phyloP scores from a whole-genome alignment of 140 eudicot species.

The Stevia rebaudiana region DNA sequence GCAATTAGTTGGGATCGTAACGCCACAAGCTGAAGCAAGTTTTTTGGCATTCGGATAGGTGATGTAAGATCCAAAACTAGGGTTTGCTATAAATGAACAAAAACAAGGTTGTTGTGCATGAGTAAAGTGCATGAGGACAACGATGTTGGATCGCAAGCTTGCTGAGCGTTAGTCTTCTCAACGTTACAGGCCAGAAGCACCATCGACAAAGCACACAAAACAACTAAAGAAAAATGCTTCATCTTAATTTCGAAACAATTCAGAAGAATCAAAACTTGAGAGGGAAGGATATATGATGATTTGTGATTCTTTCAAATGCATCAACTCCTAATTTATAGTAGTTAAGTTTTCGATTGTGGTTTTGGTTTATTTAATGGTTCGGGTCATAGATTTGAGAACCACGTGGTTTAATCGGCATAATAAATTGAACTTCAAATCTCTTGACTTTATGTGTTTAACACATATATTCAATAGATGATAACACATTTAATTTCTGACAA shows the following conservation, averaged over 20 bases:
- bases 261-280: background rate
- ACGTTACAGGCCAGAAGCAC: background rate
- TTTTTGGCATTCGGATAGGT: background rate
- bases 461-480: too few relatives aligned
- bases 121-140: background rate
- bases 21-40: background rate
- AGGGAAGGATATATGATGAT: background rate
- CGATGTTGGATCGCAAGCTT: background rate
- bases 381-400: background rate
- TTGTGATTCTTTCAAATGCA: background rate
- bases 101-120: background rate
- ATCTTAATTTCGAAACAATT: background rate
- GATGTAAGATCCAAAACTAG: background rate
- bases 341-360: background rate
- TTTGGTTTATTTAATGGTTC: background rate
- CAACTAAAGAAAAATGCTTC: background rate
- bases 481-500: too few relatives aligned
- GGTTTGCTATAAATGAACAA: background rate
- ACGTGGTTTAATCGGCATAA: background rate
- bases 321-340: background rate
- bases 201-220: background rate
- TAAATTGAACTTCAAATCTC: background rate
- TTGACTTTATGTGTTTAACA: background rate
- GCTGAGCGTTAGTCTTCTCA: background rate
- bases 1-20: background rate